Conservation (phyloP, 1,284 basidiomycete species). For the Malassezia caprae region DNA sequence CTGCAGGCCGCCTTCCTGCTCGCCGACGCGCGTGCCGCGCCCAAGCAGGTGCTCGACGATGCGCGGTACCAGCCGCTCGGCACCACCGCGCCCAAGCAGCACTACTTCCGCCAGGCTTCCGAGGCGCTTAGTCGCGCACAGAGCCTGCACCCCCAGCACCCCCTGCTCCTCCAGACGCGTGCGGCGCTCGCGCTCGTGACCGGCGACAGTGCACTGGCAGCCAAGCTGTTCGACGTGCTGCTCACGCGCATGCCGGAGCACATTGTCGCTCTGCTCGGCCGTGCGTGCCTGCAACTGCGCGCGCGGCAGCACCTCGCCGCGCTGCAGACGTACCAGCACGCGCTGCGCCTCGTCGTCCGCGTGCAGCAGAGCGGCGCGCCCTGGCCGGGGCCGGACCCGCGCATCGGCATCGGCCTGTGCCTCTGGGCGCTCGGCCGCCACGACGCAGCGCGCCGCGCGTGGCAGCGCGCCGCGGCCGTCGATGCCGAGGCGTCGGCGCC, state of each 20-base stretch:
- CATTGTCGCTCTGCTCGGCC: constrained; percentile 38
- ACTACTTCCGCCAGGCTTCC: constrained; percentile 22
- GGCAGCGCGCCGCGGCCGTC: constrained; percentile 35
- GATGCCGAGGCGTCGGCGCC: constrained; percentile 25
- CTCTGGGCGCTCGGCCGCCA: constrained; percentile 37
- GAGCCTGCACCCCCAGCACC: constrained; percentile 24
- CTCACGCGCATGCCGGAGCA: constrained; percentile 26
- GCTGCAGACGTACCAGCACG: constrained; percentile 40
- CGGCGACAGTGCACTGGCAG: constrained; percentile 29
- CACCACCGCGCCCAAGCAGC: constrained; percentile 23
- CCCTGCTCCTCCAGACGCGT: constrained; percentile 25
- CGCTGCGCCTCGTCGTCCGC: constrained; percentile 27
- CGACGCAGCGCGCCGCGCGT: constrained; percentile 39
- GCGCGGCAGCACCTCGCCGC: constrained; percentile 31
- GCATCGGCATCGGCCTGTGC: constrained; percentile 44
- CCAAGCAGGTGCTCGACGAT: constrained; percentile 36
- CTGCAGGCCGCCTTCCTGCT: constrained; percentile 32
- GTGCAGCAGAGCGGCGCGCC: constrained; percentile 23
- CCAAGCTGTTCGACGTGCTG: constrained; percentile 26
- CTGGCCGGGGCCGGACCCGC: constrained; percentile 40
- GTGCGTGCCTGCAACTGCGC: constrained; percentile 38
- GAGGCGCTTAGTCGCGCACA: constrained; percentile 21
- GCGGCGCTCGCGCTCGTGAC: constrained; percentile 25
- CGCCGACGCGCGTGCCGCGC: constrained; percentile 26
- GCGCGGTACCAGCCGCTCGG: constrained; percentile 33